A percentile compares a stretch with the other conserved stretches of the same genome.
These are phyloP conservation scores for Geosmithia morbida DNA, from an alignment of 2,329 filamentous ascomycete genomes.

Conservation along the genomic window DNA sequence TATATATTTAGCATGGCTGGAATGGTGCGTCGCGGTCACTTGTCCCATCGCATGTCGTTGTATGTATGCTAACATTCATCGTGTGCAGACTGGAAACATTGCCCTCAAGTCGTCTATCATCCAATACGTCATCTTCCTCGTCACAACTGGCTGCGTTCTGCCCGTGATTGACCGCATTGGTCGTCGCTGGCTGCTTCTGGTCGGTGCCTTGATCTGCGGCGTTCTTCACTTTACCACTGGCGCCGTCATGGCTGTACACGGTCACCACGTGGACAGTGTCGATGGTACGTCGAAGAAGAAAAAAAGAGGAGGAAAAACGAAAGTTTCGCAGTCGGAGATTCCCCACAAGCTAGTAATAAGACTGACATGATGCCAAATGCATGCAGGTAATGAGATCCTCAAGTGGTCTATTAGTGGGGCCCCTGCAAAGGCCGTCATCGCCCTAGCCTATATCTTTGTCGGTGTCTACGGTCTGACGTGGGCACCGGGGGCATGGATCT, in stretches of 20 bases:
- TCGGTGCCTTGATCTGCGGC: conserved; percentile 28
- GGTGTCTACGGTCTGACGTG: conserved; percentile 17
- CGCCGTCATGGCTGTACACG: conserved; percentile 32
- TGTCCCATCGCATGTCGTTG: neutral
- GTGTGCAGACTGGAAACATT: conserved; percentile 11
- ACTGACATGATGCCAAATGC: neutral
- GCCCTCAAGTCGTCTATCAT: conserved; percentile 35
- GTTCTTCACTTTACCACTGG: conserved; percentile 31
- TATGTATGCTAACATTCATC: neutral
- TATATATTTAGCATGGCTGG: conserved; percentile 49
- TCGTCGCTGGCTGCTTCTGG: conserved; percentile 29
- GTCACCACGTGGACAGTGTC: conserved; percentile 25
- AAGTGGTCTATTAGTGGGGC: conserved; percentile 28
- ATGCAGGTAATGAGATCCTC: conserved; percentile 26
- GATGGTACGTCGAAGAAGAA: conserved; percentile 10
- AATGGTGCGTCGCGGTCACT: conserved; percentile 13
- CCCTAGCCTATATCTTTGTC: conserved; percentile 31
- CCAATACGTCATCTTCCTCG: conserved; percentile 39
- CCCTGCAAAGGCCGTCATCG: conserved; percentile 33
- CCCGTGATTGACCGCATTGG: conserved; percentile 34
- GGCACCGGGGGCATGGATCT: conserved; percentile 13
- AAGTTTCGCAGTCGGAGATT: neutral
- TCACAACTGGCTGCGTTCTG: conserved; percentile 33
- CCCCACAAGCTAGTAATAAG: neutral
- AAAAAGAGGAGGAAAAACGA: neutral